Conservation (phyloP, 2,329 filamentous ascomycete species). For the Aspergillus eucalypticola region DNA sequence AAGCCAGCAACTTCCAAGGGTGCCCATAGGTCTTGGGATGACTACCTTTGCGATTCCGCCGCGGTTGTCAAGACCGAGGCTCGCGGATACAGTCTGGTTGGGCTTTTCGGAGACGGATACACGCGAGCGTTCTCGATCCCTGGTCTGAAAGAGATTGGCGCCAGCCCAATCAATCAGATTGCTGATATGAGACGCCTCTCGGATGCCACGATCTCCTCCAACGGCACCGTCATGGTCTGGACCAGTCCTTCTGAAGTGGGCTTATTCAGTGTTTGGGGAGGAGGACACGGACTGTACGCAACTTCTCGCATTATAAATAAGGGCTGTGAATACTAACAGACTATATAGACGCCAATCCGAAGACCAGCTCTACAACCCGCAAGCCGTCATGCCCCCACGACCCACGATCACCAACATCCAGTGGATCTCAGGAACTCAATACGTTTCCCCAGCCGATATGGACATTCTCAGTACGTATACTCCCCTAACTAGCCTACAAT, state of each 20-base stretch:
- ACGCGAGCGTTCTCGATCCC: constrained; percentile 85
- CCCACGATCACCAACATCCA: constrained; percentile 94
- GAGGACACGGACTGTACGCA: constrained; percentile 63
- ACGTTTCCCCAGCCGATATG: constrained; percentile 81
- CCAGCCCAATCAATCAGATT: constrained; percentile 62
- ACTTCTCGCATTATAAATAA: no score
- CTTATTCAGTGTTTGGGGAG: constrained; percentile 81
- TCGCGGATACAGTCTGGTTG: constrained; percentile 75
- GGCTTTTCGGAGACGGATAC: constrained; percentile 79
- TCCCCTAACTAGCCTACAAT: background rate
- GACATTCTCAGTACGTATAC: constrained; percentile 68
- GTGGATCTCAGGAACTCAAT: constrained; percentile 94
- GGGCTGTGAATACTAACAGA: background rate
- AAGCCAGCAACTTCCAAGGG: constrained; percentile 82
- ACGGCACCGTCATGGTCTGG: constrained; percentile 85
- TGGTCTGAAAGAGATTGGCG: constrained; percentile 78
- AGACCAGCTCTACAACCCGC: constrained; percentile 79
- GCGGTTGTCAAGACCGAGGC: constrained; percentile 72
- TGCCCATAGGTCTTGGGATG: constrained; percentile 87
- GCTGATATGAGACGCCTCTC: constrained; percentile 73
- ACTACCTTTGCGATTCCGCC: constrained; percentile 78
- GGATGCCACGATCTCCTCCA: constrained; percentile 69
- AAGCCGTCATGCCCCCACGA: constrained; percentile 70
- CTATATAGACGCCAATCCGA: constrained; percentile 48
- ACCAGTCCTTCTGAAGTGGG: constrained; percentile 83